Evolutionary conservation across 164 flowering plant genomes (phyloP), one percentile per base, ranked within the genome.

Genomic region (Umbilicus rupestris): DNA sequence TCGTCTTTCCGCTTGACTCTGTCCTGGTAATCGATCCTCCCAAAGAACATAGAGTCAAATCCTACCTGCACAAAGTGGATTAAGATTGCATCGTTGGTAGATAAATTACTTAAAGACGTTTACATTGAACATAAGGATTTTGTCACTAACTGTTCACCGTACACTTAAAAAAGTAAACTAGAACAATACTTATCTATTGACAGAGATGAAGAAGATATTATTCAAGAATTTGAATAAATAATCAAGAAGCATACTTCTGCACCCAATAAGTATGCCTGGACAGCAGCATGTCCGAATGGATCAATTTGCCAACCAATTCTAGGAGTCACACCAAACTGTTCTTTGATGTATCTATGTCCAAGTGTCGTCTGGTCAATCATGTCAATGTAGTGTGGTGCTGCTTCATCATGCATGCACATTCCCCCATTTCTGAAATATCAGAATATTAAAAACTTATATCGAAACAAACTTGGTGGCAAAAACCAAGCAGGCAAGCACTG

Each of bases 281-380:
- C 92, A 9, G 93, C 96, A 70, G 95, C 88, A 74, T 94, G 99
- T 47, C 99, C 99, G 78, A 94, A 91, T 4, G 97, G 99, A 62
- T 94, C 99, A 67, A 95, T 88, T 72, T 91, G 93, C 97, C 95
- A 91, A 64, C 96, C 97, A 72, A 88, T 80, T 76, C 93, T 84
- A 1, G 97, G 97, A 63, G 83, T 82, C 63, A 79, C 77, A 67
- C 70, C 80, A 75, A 90, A 90, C 66, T 79, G 83, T 57, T 79
- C 69, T 65, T 84, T 85, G 29, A 90, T 75, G 66, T 81, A 88
- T 20, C 81, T 79, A 71, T 90, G 97, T 9, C 97, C 97, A 49
- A 86, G 85, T 30, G 97, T 88, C 37, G 90, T 90, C 73, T 90
- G 97, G 74, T 94, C 97, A 68, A 90, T 90, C 97, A 94, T 89